phyloP scores from a whole-genome alignment of 305 asterid genomes.

The Solanum aculeatissimum region DNA sequence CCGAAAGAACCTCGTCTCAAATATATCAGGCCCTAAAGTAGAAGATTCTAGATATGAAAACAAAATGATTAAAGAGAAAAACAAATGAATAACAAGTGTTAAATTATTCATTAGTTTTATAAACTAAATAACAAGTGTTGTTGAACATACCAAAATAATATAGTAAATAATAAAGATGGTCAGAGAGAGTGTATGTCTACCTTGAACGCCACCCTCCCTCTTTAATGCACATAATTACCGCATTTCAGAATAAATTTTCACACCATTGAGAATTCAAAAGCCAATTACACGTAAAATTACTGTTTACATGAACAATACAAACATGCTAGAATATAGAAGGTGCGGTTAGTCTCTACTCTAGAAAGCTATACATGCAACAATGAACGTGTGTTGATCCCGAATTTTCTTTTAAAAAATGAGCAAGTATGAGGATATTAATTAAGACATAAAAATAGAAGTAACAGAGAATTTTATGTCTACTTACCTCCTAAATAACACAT shows the following conservation, averaged over 20 bases:
- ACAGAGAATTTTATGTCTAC: neutral
- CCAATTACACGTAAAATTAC: too few species aligned
- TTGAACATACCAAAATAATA: too few species aligned
- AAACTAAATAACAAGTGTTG: too few species aligned
- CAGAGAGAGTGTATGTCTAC: neutral
- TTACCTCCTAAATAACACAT: neutral
- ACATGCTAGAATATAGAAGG: neutral
- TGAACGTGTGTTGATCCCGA: neutral
- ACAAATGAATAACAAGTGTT: too few species aligned
- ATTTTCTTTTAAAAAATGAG: too few species aligned
- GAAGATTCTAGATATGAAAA: too few species aligned
- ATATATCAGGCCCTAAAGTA: too few species aligned
- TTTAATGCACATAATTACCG: too few species aligned
- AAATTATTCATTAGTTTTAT: too few species aligned
- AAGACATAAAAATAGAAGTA: neutral
- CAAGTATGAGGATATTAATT: neutral
- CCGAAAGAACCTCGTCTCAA: too few species aligned
- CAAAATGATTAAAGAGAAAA: too few species aligned
- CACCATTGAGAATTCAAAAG: neutral
- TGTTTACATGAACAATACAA: neutral
- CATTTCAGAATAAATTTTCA: neutral
- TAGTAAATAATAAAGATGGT: too few species aligned
- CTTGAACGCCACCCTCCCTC: neutral
- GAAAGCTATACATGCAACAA: neutral
- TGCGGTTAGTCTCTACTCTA: neutral